Base-by-base conservation (phyloP, 805 yeast species). In the Starmera dryadoides region DNA sequence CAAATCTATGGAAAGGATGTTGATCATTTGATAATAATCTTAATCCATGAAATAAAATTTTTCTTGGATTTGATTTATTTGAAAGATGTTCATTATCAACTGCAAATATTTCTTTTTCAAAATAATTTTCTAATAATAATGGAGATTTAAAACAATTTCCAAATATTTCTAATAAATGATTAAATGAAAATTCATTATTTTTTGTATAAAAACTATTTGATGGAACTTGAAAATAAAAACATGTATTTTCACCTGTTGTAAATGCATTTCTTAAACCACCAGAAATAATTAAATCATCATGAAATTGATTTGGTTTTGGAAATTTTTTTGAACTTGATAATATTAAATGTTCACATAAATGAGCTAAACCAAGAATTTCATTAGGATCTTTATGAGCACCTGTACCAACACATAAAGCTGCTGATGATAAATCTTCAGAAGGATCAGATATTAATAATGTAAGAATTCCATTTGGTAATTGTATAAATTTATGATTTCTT, bases 331-430 rank as follows among this genome's bases (percentile, higher is more conserved):
- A 74, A 3, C 81, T 84, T 40, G 69, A 66, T 26, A 75, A 60
- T 3, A 79, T 40, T 69, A 83, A 67, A 56, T 87, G 96, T 53
- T 87, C 96, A 50, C 94, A 82, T 42, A 86, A 71, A 63, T 91
- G 98, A 0, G 98, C 98, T 29, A 91, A 54, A 0, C 98, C 98
- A 0, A 78, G 78, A 2, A 82, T 48, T 4, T 69, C 70, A 6
- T 62, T 65, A 1, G 95, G 91, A 47, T 91, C 97, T 35, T 79
- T 69, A 51, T 79, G 80, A 2, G 95, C 79, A 8, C 98, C 98
- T 0, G 86, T 67, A 3, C 81, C 80, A 2, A 88, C 86, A 30
- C 86, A 75, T 6, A 91, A 50, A 1, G 95, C 78, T 16, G 85
- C 81, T 0, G 93, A 72, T 3, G 84, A 80, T 12, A 69, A 48